Base-by-base conservation (phyloP, 768 basidiomycete species). In the Lentinula sp. region DNA sequence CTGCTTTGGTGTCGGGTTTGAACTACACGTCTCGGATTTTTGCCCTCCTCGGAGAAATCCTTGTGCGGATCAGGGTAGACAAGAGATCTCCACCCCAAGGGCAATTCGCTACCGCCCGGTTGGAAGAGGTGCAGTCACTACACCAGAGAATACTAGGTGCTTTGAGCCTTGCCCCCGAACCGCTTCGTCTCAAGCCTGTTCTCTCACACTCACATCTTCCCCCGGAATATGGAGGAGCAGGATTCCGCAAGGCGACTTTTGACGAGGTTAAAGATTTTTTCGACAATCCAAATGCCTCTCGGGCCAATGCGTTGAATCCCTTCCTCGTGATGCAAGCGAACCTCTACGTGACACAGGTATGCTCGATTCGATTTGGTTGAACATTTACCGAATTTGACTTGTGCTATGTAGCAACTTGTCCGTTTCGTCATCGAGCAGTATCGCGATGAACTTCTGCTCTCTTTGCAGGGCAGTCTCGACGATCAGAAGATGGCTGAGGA, bases 321-420 rank as follows among this genome's bases (percentile, higher is more conserved):
- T 95, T 89, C 79, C 79, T 95, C 36, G 93, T 96, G 36, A 90
- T 93, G 84, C 93, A 95, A 72, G 90, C 90, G 39, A 96, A 96
- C 68, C 77, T 96, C 45, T 95, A 89, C 66, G 93, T 95, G 66
- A 95, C 93, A 10, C 93, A 95, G 83, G 93, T 89, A 64, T 62
- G 81, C 52, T 28, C 42, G 43, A 32, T 64, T 52, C 48, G 36
- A 50, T 50, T 20, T 49, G 54, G 12, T 58, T 39, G 20, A 32
- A 55, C 32, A 59, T 10, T 20, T 13, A 23, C 48, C 28, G 15
- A 1, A 59, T 57, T 16, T 61, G 28, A 53, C 28, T 50, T 59
- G 46, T 43, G 49, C 41, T 59, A 49, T 63, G 15, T 65, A 95
- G 92, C 93, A 95, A 93, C 83, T 94, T 53, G 92, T 92, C 61